Evolutionary conservation across 495 filamentous ascomycete genomes (phyloP), one percentile per base, ranked within the genome.

Genomic region (Oidiodendron maius): DNA sequence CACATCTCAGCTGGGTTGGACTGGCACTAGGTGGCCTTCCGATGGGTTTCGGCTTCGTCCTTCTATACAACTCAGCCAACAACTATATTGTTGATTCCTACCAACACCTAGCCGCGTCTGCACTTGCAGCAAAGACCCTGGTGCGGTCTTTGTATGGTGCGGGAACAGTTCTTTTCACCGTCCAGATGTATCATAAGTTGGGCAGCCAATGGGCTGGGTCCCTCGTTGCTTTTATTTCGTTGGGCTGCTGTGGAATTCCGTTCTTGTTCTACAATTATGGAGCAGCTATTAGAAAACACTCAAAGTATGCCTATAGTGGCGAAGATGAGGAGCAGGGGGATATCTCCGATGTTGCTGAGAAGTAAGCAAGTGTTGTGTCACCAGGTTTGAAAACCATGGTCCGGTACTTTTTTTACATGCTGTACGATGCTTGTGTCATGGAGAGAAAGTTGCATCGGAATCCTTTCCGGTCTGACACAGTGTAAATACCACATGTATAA

Each of bases 81-180:
- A 90, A 91, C 68, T 90, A 90, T 61, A 52, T 74, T 56, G 86
- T 93, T 46, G 87, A 93, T 64, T 82, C 84, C 0, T 91, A 91
- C 65, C 84, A 88, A 61, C 81, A 88, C 61, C 84, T 88, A 66
- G 87, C 87, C n/a, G 87, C 87, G 0, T 86, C 82, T 4, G 87
- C 87, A 0, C 75, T 91, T n/a, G 87, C 87, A 2, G 86, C 87
- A 40, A 91, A 91, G 67, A 91, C 87, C 0, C 89, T 78, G 58
- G 69, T 93, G 36, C 77, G 87, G 5, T 83, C 78, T 8, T 82
- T 89, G 62, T 93, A 84, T 84, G 87, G 87, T 54, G 87, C 86
- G 1, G 74, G 65, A 9, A 76, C 77, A 1, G 85, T 90, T 0
- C 70, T 93, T 0, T 91, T 93, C 67, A 91, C 87, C 0, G 70